Evolutionary conservation across 164 flowering plant species (phyloP).

Genomic region (Berberis vulgaris): DNA sequence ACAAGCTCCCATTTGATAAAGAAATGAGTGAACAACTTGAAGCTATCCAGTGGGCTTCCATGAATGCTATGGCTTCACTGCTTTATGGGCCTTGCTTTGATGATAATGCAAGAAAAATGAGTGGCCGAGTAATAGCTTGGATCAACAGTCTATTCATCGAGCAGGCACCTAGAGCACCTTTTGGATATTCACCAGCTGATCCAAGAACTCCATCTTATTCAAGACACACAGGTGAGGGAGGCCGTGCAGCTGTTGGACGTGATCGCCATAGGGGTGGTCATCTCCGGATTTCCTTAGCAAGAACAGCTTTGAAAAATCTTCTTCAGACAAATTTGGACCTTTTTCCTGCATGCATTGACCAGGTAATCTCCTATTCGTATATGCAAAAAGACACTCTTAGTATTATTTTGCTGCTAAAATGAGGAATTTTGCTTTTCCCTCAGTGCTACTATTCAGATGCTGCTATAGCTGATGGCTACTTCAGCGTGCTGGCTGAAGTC

Average conservation of each 20-base stretch:
- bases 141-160: conserved; percentile 88
- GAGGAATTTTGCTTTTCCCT: conserved; percentile 7
- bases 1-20: conserved; percentile 89
- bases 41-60: conserved; percentile 96
- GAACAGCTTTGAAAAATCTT: conserved; percentile 87
- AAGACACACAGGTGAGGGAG: conserved; percentile 66
- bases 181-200: conserved; percentile 97
- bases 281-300: conserved; percentile 77
- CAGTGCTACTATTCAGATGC: conserved; percentile 98
- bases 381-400: too few relatives aligned
- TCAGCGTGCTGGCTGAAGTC: conserved; percentile 97
- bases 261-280: conserved; percentile 82
- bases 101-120: conserved; percentile 97
- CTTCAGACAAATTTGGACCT: conserved; percentile 93
- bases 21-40: conserved; percentile 90
- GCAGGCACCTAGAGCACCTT: conserved; percentile 82
- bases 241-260: conserved; percentile 63
- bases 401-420: too few relatives aligned
- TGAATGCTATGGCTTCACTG: conserved; percentile 96
- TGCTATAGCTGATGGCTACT: conserved; percentile 96
- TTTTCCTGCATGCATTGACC: conserved; percentile 99
- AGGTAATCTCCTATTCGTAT: conserved; percentile 34
- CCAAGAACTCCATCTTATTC: conserved; percentile 97
- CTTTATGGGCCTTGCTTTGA: conserved; percentile 97
- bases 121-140: conserved; percentile 93